Evolutionary conservation across 177 flowering plant species (phyloP), one percentile per base, ranked within the genome.

Genomic region (Tripterygium wilfordii): DNA sequence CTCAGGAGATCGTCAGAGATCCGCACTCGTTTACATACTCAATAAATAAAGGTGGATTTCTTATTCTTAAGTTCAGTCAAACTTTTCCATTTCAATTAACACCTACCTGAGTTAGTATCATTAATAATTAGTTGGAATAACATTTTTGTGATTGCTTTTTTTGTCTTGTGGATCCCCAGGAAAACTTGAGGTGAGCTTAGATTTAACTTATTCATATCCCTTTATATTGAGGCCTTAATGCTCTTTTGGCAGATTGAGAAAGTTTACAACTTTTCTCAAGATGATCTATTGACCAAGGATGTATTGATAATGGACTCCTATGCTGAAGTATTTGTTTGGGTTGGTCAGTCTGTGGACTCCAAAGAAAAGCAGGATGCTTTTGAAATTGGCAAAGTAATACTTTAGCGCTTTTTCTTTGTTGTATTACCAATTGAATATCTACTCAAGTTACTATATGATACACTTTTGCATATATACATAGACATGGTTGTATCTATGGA

Each of bases 261-360:
- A 74, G 69, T 94, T 42, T 74, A 77, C 77, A 94, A 85, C 76
- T 94, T 90, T 33, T 70, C 83, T 35, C 99, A 94, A 69, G 99
- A 94, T 70, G 99, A 94, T 65, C 70, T 94, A 24, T 75, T 94
- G 77, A 78, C 99, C 0, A 97, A 94, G 75, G 99, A 94, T 61
- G 65, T 85, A 35, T 57, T 90, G 73, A 77, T 94, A 43, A 85
- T 94, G 25, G 97, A 90, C 65, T 83, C 99, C 42, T 94, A 76
- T 69, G 90, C 96, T 28, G 99, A 94, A 66, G 95, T 94, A 51
- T 85, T 90, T 75, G 80, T 88, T 40, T 94, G 99, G 99, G 78
- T 90, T 70, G 99, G 99, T 46, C 87, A 88, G 29, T 83, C 75
- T 32, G 88, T 72, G 38, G 97, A 90, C 49, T 19, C 87, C 29